Evolutionary conservation across 768 basidiomycete genomes (phyloP), one percentile per base, ranked within the genome.

Genomic region (Exsudoporus frostii): DNA sequence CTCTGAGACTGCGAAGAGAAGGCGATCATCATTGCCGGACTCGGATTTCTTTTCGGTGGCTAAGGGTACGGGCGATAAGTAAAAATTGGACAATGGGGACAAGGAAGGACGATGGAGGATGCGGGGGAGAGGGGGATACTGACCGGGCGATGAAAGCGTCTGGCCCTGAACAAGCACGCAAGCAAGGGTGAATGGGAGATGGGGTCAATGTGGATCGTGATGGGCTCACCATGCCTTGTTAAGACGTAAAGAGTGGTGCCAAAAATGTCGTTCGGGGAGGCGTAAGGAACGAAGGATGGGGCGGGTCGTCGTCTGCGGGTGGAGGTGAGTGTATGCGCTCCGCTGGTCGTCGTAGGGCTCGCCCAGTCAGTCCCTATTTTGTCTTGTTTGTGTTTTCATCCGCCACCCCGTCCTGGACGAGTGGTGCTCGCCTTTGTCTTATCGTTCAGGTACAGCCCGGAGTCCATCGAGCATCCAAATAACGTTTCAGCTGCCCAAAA

Each of bases 21-120:
- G 85, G 52, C 81, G 81, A 55, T 76, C 78, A 81, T 92, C 85
- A 57, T 75, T 77, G 39, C 90, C 93, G 20, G 77, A 70, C 60
- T 85, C 80, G 5, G 91, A 86, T 66, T 79, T 81, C 79, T 98
- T 99, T 59, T 82, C 81, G 48, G 88, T 93, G 20, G 84, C 92
- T 94, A 62, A 34, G 54, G 52, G 33, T 34, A 60, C 56, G 7
- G 41, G 39, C 49, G 58, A 54, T 66, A 45, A 57, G 57, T 48
- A 46, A 50, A 38, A 42, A 55, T 19, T 7, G 33, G 10, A 19
- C 2, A 32, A 5, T 5, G 29, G 3, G 6, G 29, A 15, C 15
- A 15, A 2, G 0, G 33, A 33, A 15, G 1, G 45, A 22, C 45
- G 32, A 45, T 24, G 34, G 24, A 13, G 2, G 7, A 11, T n/a